phyloP scores from a whole-genome alignment of 371 early-diverging fungal species.

The Mucor piriformis region DNA sequence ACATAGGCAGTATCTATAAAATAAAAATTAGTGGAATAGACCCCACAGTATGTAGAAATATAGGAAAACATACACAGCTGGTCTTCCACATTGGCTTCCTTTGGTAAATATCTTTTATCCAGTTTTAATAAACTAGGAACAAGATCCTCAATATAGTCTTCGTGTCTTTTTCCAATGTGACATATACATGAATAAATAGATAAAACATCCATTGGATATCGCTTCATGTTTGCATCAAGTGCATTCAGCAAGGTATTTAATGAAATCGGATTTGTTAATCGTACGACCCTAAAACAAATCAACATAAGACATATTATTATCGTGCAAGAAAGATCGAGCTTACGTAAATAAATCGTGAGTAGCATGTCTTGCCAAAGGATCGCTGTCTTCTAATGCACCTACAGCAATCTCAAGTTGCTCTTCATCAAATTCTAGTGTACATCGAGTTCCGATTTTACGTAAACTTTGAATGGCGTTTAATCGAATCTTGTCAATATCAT shows the following conservation, averaged over 20 bases:
- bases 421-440: slow-evolving; percentile 64
- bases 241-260: slow-evolving; percentile 53
- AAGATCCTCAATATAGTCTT: slow-evolving; percentile 55
- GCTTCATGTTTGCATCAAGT: slow-evolving; percentile 60
- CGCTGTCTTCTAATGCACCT: slow-evolving; percentile 79
- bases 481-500: slow-evolving; percentile 83
- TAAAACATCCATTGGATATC: slow-evolving; percentile 69
- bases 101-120: slow-evolving; percentile 66
- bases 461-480: slow-evolving; percentile 80
- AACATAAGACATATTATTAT: background rate
- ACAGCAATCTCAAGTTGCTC: slow-evolving; percentile 77
- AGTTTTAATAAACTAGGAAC: slow-evolving; percentile 64
- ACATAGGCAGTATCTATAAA: slow-evolving; percentile 66
- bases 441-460: slow-evolving; percentile 64
- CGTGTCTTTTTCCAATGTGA: slow-evolving; percentile 65
- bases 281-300: slow-evolving; percentile 42
- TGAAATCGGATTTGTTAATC: slow-evolving; percentile 36
- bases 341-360: slow-evolving; percentile 73
- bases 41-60: background rate
- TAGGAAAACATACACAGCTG: slow-evolving; percentile 46
- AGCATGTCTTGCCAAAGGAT: slow-evolving; percentile 63
- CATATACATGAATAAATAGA: slow-evolving; percentile 69
- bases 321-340: background rate
- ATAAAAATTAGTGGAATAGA: background rate
- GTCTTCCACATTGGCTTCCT: slow-evolving; percentile 72